These are phyloP conservation scores for Galerina marginata DNA, from an alignment of 768 basidiomycete genomes.

Conservation along the genomic window DNA sequence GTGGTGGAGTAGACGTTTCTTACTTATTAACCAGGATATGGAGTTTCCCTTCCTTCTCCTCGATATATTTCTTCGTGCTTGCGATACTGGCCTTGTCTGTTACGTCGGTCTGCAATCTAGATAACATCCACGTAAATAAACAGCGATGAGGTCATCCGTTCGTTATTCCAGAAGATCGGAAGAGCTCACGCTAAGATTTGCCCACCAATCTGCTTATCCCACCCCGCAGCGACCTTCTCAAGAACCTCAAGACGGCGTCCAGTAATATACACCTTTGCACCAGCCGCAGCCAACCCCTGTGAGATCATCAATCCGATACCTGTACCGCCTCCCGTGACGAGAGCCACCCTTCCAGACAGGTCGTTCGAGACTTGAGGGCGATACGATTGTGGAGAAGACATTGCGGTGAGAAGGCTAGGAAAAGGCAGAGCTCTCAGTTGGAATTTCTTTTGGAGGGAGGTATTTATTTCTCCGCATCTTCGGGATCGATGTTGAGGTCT, in stretches of 20 bases:
- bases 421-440: not conserved
- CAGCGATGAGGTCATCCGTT: constrained; percentile 3
- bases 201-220: constrained; percentile 53
- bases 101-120: constrained; percentile 71
- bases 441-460: not conserved
- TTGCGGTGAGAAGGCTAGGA: not conserved
- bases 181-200: constrained; percentile 60
- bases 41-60: constrained; percentile 67
- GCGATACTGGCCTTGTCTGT: constrained; percentile 72
- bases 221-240: constrained; percentile 55
- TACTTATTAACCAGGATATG: constrained; percentile 88
- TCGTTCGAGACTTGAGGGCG: constrained; percentile 47
- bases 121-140: not conserved
- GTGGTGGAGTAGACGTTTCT: constrained; percentile 20
- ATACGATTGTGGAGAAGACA: constrained; percentile 28
- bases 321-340: constrained; percentile 61
- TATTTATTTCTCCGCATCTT: constrained; percentile 1
- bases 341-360: constrained; percentile 60
- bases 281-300: constrained; percentile 73
- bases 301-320: constrained; percentile 70
- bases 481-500: not conserved
- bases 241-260: constrained; percentile 72
- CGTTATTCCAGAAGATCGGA: not conserved
- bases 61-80: constrained; percentile 55
- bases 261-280: constrained; percentile 83